These are phyloP conservation scores for Kwoniella newhampshirensis DNA, from an alignment of 768 basidiomycete genomes.

Conservation along the genomic window DNA sequence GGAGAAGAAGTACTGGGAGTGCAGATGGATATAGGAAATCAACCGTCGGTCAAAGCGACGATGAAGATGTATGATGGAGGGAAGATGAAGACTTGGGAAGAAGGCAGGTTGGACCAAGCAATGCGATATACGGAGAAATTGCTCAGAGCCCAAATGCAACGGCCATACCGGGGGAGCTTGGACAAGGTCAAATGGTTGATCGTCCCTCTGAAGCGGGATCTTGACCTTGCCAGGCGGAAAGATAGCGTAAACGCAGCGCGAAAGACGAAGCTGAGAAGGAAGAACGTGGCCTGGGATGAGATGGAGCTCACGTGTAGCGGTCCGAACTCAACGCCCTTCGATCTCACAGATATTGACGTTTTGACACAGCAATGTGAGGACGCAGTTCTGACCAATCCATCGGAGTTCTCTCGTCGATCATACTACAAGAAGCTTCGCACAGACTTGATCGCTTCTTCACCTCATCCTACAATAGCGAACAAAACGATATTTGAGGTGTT, in stretches of 20 bases:
- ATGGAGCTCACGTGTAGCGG: conserved; percentile 15
- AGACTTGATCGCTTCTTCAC: conserved; percentile 27
- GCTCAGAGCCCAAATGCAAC: conserved; percentile 24
- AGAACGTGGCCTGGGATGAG: conserved; percentile 39
- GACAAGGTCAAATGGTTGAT: conserved; percentile 25
- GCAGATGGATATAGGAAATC: conserved; percentile 2
- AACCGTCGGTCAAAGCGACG: conserved; percentile 4
- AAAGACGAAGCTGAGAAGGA: conserved; percentile 7
- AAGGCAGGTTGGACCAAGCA: conserved; percentile 19
- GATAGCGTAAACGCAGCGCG: background rate
- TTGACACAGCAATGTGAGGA: conserved; percentile 14
- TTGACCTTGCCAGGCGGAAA: background rate
- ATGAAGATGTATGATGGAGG: conserved; percentile 14
- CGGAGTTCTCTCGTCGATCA: conserved; percentile 32
- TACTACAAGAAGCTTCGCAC: conserved; percentile 16
- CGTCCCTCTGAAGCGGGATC: conserved; percentile 24
- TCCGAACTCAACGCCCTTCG: conserved; percentile 17
- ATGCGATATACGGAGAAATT: conserved; percentile 25
- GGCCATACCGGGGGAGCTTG: conserved; percentile 11
- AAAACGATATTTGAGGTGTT: conserved; percentile 15
- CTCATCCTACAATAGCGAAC: conserved; percentile 13
- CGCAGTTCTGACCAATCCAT: conserved; percentile 8
- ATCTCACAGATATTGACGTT: background rate
- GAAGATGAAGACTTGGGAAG: conserved; percentile 24
- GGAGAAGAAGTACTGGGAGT: background rate